Base-by-base conservation (phyloP, 805 yeast species). In the Torulaspora quercuum region DNA sequence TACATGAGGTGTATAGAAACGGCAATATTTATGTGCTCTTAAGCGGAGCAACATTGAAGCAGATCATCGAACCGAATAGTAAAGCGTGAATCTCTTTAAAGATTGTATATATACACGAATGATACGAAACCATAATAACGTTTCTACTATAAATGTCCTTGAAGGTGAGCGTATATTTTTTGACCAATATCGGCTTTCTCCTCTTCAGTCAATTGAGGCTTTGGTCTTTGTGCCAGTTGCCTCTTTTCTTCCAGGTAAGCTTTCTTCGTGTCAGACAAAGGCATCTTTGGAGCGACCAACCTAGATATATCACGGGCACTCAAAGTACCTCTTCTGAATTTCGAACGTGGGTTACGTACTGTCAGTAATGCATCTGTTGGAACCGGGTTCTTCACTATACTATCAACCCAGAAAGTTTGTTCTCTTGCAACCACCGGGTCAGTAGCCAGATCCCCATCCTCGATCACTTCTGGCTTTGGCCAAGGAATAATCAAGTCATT, bases 401-500 rank as follows among this genome's bases (percentile, higher is more conserved):
- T 72, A 39, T 78, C 80, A 13, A 83, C 80, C 61, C 76, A 82
- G 60, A 70, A 83, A 3, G 96, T 78, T 58, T 87, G 81, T 50
- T 78, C 84, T 44, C 78, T 74, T 2, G 76, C 87, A 2, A 66
- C 61, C 7, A 68, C 75, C 18, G 73, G 71, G 5, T 62, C 57
- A 1, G 95, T 84, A 3, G 80, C 75, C 45, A 75, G 67, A 19
- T 56, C 64, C 33, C 78, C 80, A 46, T 80, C 87, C 45, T 74
- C 75, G 0, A 61, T 46, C 6, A 56, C 48, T 14, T 59, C 58
- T 5, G 45, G 45, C 21, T 70, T 77, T 1, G 92, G 89, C 95
- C 95, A 90, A 36, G 97, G 97, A 33, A 89, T 79, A 15, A 78
- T 75, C 35, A 86, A 66, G 35, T 77, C 73, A 26, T 73, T 76